Evolutionary conservation across 2,329 filamentous ascomycete species (phyloP).

Genomic region (Scedosporium minutisporum): DNA sequence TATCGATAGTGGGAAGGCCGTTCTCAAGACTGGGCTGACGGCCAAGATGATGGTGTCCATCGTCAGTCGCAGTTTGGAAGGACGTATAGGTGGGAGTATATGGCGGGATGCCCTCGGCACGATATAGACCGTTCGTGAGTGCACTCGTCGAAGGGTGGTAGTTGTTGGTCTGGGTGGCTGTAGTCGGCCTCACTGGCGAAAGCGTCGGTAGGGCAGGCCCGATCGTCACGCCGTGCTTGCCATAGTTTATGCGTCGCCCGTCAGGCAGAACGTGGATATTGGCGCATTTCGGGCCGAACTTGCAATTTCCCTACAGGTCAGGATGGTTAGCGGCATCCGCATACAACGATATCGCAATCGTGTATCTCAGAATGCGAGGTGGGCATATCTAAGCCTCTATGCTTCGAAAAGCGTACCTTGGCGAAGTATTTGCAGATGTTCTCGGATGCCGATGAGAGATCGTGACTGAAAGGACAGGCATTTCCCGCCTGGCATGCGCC

Average conservation of each 20-base stretch:
- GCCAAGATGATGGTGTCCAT: slow-evolving; percentile 32
- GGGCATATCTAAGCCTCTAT: neutral
- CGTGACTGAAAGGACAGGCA: slow-evolving; percentile 93
- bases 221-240: slow-evolving; percentile 58
- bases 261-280: slow-evolving; percentile 93
- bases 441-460: slow-evolving; percentile 73
- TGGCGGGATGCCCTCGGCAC: slow-evolving; percentile 27
- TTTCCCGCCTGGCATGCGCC: slow-evolving; percentile 92
- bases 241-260: slow-evolving; percentile 80
- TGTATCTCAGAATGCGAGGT: neutral
- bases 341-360: neutral
- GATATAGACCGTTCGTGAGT: slow-evolving; percentile 49
- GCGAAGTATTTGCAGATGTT: slow-evolving; percentile 98
- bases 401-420: slow-evolving; percentile 54
- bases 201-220: slow-evolving; percentile 49
- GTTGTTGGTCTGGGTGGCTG: slow-evolving; percentile 35
- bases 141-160: slow-evolving; percentile 58
- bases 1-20: slow-evolving; percentile 48
- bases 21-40: slow-evolving; percentile 45
- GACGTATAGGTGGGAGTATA: slow-evolving; percentile 28
- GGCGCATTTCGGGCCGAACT: slow-evolving; percentile 95
- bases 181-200: slow-evolving; percentile 11
- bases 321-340: slow-evolving; percentile 7
- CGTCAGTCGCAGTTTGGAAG: slow-evolving; percentile 20
- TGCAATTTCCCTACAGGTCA: slow-evolving; percentile 76